Evolutionary conservation across 768 basidiomycete genomes (phyloP), one percentile per base, ranked within the genome.

Genomic region (Vararia minispora): DNA sequence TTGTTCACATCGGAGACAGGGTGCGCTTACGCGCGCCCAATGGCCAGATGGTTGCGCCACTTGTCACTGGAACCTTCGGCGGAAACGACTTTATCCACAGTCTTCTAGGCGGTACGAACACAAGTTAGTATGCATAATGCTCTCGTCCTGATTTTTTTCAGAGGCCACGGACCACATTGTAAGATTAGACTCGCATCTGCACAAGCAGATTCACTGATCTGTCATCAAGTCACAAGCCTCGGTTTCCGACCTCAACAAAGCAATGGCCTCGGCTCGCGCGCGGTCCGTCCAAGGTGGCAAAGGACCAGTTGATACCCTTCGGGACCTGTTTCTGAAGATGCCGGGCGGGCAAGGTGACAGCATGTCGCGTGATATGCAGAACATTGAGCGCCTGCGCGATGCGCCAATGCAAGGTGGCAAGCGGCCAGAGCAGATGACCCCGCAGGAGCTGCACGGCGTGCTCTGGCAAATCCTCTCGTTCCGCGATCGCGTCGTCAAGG

Each of bases 391-490:
- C 0, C 72, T 69, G 0, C 66, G 72, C 1, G 47, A 52, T 33
- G 61, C 66, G n/a, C 61, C 37, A 12, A 26, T 33, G 26, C 45
- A 62, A 8, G 76, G 75, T 0, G 82, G 79, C 4, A 82, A 77
- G 56, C 62, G 66, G 11, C 84, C 90, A 0, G 74, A 79, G 44
- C 72, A 84, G 13, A 86, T 97, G 88, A 76, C 62, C 36, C 89
- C 91, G 3, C 86, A 92, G 58, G 88, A 97, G 57, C 48, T 94
- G 35, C 87, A 91, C 55, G 61, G 72, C 2, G 74, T 78, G 3
- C 60, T 92, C 16, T 92, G 89, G 88, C 75, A 87, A 59, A 75
- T 94, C 5, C 57, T 97, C 54, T 76, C 66, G 20, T 92, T 92
- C 61, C 68, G 88, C 35, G 90, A 94, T 59, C 75, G 76, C 73